Conservation (phyloP, 1,284 basidiomycete species). For the Omphalotus olearius region DNA sequence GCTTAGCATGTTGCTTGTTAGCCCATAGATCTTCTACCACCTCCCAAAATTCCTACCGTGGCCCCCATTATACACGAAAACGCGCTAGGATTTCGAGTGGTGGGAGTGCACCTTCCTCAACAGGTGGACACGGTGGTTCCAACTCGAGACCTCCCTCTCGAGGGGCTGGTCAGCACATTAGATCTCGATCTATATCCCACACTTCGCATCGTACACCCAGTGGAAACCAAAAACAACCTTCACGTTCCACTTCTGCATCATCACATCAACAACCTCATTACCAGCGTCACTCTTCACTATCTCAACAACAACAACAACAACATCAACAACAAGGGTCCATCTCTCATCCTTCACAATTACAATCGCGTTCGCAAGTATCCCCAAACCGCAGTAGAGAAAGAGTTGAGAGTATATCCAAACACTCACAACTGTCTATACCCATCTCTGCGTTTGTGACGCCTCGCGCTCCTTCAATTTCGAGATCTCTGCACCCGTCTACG, state of each 20-base stretch:
- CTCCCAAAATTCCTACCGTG: constrained; percentile 28
- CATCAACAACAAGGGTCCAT: neutral
- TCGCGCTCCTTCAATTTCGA: constrained; percentile 61
- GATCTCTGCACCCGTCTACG: constrained; percentile 33
- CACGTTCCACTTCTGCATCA: no score
- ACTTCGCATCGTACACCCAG: no score
- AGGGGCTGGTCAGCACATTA: neutral
- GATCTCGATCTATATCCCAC: no score
- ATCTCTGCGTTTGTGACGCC: constrained; percentile 71
- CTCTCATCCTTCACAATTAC: neutral
- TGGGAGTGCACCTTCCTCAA: constrained; percentile 19
- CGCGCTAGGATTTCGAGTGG: constrained; percentile 54
- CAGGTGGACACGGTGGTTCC: neutral
- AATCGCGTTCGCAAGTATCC: constrained; percentile 21
- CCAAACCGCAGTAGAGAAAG: neutral
- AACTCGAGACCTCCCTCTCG: constrained; percentile 14
- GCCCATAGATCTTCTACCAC: constrained; percentile 39
- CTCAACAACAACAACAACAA: neutral
- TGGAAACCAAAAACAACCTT: no score
- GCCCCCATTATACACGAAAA: constrained; percentile 67
- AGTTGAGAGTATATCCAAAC: constrained; percentile 43
- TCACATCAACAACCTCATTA: neutral
- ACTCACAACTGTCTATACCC: constrained; percentile 54
- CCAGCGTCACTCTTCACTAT: neutral
- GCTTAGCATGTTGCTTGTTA: constrained; percentile 17